phyloP scores from a whole-genome alignment of 2,329 filamentous ascomycete genomes.

The Polychaeton citri region DNA sequence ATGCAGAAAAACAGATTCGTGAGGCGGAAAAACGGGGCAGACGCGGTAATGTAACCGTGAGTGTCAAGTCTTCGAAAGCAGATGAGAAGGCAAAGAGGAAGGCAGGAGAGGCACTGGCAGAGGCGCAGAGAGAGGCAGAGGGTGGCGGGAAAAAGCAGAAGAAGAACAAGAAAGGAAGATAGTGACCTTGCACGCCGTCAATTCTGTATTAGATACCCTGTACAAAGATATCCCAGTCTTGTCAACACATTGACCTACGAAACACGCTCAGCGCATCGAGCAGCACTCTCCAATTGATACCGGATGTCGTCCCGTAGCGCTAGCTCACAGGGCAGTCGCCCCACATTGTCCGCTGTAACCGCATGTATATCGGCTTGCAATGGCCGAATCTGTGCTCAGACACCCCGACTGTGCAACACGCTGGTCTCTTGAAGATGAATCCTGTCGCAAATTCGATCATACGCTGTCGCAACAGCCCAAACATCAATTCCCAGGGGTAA shows the following conservation, averaged over 20 bases:
- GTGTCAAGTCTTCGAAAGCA: constrained; percentile 37
- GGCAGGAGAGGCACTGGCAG: constrained; percentile 22
- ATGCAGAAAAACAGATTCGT: constrained; percentile 61
- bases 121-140: constrained; percentile 22
- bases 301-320: too few species aligned
- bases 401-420: too few species aligned
- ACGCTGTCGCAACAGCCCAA: too few species aligned
- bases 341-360: too few species aligned
- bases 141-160: constrained; percentile 14
- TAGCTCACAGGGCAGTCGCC: too few species aligned
- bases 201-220: neutral
- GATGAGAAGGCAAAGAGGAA: constrained; percentile 20
- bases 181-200: neutral
- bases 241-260: neutral
- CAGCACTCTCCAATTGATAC: constrained; percentile 3
- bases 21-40: constrained; percentile 28
- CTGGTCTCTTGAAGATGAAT: too few species aligned
- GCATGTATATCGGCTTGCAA: too few species aligned
- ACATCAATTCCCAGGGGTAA: too few species aligned
- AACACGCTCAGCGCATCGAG: neutral
- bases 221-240: too few species aligned
- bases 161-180: constrained; percentile 16
- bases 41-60: constrained; percentile 49
- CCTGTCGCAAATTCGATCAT: too few species aligned
- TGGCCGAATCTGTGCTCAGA: too few species aligned